Conservation (phyloP, 768 basidiomycete genomes). For the Boletus bicolor region DNA sequence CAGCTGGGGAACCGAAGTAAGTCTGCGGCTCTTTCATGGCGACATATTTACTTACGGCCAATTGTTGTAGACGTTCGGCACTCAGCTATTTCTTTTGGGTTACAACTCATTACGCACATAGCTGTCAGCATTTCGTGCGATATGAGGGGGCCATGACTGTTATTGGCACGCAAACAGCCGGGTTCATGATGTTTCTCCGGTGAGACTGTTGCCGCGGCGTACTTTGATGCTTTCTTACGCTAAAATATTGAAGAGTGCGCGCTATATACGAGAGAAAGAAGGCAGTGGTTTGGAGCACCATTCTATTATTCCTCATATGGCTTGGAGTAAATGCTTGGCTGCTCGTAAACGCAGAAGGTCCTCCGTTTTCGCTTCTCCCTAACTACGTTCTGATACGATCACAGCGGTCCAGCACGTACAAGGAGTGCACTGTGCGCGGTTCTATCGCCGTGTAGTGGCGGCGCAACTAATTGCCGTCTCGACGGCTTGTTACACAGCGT, state of each 20-base stretch:
- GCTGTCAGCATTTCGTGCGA: slow-evolving; percentile 46
- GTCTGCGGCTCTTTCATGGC: neutral
- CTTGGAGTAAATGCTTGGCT: slow-evolving; percentile 53
- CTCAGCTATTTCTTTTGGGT: neutral
- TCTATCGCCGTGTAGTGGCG: slow-evolving; percentile 15
- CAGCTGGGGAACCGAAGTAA: slow-evolving; percentile 13
- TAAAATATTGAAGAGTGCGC: slow-evolving; percentile 7
- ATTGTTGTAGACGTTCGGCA: slow-evolving; percentile 12
- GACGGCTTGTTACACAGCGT: slow-evolving; percentile 28
- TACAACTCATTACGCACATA: slow-evolving; percentile 13
- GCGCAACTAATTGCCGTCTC: slow-evolving; percentile 26
- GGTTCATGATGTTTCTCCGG: slow-evolving; percentile 45
- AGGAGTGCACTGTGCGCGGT: slow-evolving; percentile 10
- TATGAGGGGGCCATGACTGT: slow-evolving; percentile 49
- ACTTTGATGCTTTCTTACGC: neutral
- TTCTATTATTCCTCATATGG: slow-evolving; percentile 40
- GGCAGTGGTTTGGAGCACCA: slow-evolving; percentile 7
- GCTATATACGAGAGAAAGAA: slow-evolving; percentile 15
- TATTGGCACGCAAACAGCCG: slow-evolving; percentile 38
- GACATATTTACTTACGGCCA: neutral
- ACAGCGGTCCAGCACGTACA: slow-evolving; percentile 12
- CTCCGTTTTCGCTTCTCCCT: slow-evolving; percentile 15
- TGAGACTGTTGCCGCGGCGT: slow-evolving; percentile 14
- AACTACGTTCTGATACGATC: neutral
- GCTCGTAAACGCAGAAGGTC: slow-evolving; percentile 49